phyloP scores from a whole-genome alignment of 2,329 filamentous ascomycete genomes.

The Fusarium sp. region DNA sequence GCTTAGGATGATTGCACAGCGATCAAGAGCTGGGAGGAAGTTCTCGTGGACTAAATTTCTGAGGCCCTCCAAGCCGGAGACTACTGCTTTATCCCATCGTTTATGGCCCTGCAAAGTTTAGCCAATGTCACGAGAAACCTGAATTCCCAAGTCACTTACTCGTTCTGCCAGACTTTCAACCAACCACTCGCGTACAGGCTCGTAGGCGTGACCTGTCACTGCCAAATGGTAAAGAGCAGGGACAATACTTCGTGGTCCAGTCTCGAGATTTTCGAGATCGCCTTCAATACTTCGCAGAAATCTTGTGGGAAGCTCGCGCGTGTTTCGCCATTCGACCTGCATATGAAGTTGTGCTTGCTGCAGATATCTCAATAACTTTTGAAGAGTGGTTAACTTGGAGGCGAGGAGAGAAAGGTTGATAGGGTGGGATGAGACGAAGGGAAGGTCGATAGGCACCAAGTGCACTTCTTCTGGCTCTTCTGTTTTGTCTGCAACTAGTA shows the following conservation, averaged over 20 bases:
- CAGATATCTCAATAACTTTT: slow-evolving; percentile 87
- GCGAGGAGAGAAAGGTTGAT: slow-evolving; percentile 86
- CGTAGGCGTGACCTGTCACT: slow-evolving; percentile 82
- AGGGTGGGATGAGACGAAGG: slow-evolving; percentile 80
- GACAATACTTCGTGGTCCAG: slow-evolving; percentile 70
- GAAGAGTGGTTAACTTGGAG: slow-evolving; percentile 85
- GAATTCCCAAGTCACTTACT: slow-evolving; percentile 56
- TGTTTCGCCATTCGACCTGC: slow-evolving; percentile 82
- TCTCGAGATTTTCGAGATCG: slow-evolving; percentile 70
- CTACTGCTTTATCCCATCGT: slow-evolving; percentile 90
- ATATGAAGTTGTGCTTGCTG: slow-evolving; percentile 83
- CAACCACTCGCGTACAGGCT: slow-evolving; percentile 85
- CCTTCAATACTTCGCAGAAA: slow-evolving; percentile 83
- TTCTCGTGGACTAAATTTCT: slow-evolving; percentile 85
- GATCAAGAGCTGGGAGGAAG: slow-evolving; percentile 86
- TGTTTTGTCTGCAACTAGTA: slow-evolving; percentile 64
- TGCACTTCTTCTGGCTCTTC: slow-evolving; percentile 51
- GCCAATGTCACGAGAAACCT: slow-evolving; percentile 25
- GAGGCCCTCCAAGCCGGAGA: slow-evolving; percentile 79
- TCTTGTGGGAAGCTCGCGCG: slow-evolving; percentile 79
- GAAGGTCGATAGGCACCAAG: slow-evolving; percentile 83
- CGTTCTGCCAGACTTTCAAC: slow-evolving; percentile 83
- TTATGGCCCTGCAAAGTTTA: slow-evolving; percentile 76
- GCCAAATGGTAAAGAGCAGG: slow-evolving; percentile 85
- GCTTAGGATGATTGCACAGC: slow-evolving; percentile 82